Base-by-base conservation (phyloP, 768 basidiomycete species). In the Omphalotus guepiniiformis region DNA sequence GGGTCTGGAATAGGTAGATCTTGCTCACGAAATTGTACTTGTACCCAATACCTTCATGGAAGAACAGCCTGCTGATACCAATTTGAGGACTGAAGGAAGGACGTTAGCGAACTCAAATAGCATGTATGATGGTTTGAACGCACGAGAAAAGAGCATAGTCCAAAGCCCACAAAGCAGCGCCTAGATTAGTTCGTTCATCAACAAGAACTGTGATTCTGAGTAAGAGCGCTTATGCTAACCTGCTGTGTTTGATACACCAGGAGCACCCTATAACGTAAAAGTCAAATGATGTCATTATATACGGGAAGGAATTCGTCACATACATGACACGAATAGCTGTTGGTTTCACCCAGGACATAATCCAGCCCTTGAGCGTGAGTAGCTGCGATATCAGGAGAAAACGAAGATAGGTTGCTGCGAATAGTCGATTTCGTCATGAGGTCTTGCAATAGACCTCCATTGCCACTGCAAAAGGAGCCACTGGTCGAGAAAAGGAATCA, bases 11-110 rank as follows among this genome's bases (percentile, higher is more conserved):
- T 23, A 37, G n/a, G 16, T 21, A 16, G 42, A 16, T 58, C 42
- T 5, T 19, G 26, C 52, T 22, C 8, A 80, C 83, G 44, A 85
- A 66, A 56, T 78, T 81, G 56, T 85, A 87, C 63, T 86, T 87
- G 65, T 73, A 86, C 1, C 84, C 84, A 44, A 86, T 67, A 13
- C 83, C 84, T 47, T 80, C 70, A 56, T 87, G 83, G 69, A 83
- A 83, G 63, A 74, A 80, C 13, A 82, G 51, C 41, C 74, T 67
- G 23, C 72, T 69, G 22, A 47, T 26, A 4, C 45, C 45, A 11
- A 47, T 13, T 32, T 47, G 45, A 26, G 45, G 6, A 12, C 42
- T 44, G 18, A 6, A n/a, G n/a, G 8, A 32, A 30, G 16, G n/a
- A 15, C 7, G 7, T 36, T 22, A n/a, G n/a, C n/a, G n/a, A n/a